Evolutionary conservation across 306 rosid species (phyloP).

Genomic region (Lathyrus oleraceus): DNA sequence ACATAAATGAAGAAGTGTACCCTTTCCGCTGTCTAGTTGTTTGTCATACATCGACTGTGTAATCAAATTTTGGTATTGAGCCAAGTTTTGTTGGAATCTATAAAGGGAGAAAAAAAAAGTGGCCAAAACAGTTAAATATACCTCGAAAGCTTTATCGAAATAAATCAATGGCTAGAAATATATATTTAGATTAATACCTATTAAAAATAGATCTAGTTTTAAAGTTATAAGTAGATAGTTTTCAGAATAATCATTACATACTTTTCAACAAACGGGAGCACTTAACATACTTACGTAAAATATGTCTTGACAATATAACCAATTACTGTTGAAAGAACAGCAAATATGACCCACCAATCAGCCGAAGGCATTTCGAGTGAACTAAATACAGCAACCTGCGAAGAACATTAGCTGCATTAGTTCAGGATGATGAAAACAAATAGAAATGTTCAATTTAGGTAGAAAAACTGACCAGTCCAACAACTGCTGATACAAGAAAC

Average conservation of each 20-base stretch:
- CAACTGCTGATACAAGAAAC: constrained; percentile 80
- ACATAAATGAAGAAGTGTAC: constrained; percentile 97
- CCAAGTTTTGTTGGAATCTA: constrained; percentile 89
- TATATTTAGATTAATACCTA: neutral
- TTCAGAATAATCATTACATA: constrained; percentile 8
- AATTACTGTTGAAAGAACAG: constrained; percentile 75
- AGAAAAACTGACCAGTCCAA: constrained; percentile 78
- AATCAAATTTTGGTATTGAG: constrained; percentile 88
- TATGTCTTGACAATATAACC: constrained; percentile 93
- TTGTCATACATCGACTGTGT: constrained; percentile 96
- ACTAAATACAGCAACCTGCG: constrained; percentile 82
- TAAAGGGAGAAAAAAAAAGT: constrained; percentile 16
- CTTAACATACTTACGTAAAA: constrained; percentile 67
- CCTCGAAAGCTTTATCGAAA: neutral
- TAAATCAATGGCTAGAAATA: neutral
- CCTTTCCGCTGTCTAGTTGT: constrained; percentile 96
- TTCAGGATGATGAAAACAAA: constrained; percentile 31
- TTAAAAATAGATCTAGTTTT: constrained; percentile 7
- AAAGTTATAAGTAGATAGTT: constrained; percentile 9
- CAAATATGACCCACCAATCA: constrained; percentile 82
- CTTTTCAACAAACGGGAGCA: neutral
- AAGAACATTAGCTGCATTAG: constrained; percentile 31
- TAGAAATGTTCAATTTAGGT: constrained; percentile 10
- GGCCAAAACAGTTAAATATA: constrained; percentile 24
- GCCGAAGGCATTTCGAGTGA: constrained; percentile 83